These are phyloP conservation scores for Yamadazyma dendronema DNA, from an alignment of 1,139 yeast genomes.

Conservation along the genomic window DNA sequence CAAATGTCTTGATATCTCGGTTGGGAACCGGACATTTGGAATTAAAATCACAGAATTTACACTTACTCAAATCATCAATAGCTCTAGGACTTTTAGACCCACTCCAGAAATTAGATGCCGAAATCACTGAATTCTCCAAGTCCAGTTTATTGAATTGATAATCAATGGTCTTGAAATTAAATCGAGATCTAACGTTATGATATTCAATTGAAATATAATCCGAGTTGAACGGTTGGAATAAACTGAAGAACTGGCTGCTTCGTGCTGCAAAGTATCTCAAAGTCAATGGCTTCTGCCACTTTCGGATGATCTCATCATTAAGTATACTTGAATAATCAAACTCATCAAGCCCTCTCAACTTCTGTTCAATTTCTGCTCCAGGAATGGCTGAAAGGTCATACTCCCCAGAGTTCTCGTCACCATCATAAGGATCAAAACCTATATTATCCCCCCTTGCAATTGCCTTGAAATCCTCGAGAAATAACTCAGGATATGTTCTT, in stretches of 20 bases:
- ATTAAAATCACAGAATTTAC: slow-evolving; percentile 55
- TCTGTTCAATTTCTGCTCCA: slow-evolving; percentile 7
- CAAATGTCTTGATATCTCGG: slow-evolving; percentile 14
- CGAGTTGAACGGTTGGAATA: slow-evolving; percentile 34
- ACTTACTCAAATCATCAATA: slow-evolving; percentile 36
- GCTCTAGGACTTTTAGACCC: slow-evolving; percentile 48
- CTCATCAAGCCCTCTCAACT: slow-evolving; percentile 16
- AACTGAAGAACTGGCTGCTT: slow-evolving; percentile 45
- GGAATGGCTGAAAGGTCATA: slow-evolving; percentile 11
- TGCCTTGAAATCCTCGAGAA: slow-evolving; percentile 41
- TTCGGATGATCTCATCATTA: slow-evolving; percentile 18
- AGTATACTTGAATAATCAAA: slow-evolving; percentile 15
- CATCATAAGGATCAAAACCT: slow-evolving; percentile 43
- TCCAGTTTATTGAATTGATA: slow-evolving; percentile 33
- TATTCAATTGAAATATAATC: slow-evolving; percentile 51
- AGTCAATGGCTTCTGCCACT: slow-evolving; percentile 57
- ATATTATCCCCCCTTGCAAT: slow-evolving; percentile 46
- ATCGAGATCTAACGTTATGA: slow-evolving; percentile 34
- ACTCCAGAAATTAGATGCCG: slow-evolving; percentile 51
- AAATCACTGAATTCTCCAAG: slow-evolving; percentile 24
- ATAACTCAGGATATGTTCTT: slow-evolving; percentile 30
- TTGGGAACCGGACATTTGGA: slow-evolving; percentile 34
- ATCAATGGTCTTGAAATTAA: slow-evolving; percentile 34
- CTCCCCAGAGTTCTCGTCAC: not conserved
- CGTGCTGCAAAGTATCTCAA: slow-evolving; percentile 56